These are phyloP conservation scores for Atractiella rhizophila DNA, from an alignment of 768 basidiomycete genomes.

Conservation along the genomic window DNA sequence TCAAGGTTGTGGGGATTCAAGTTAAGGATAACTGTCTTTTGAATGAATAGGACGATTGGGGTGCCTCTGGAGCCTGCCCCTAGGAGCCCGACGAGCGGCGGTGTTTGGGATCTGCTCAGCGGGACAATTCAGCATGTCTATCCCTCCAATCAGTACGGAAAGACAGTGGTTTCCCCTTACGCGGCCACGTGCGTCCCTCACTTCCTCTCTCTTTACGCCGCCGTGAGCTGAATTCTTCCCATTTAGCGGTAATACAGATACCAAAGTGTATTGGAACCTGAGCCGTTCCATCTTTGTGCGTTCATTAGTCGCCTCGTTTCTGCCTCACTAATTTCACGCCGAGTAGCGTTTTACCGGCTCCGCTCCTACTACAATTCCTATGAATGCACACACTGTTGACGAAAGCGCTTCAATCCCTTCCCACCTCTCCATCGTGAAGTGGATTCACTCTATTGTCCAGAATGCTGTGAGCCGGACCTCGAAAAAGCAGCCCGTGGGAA, in stretches of 20 bases:
- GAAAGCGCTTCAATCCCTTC: neutral
- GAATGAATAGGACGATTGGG: no score
- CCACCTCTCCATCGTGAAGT: neutral
- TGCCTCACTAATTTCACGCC: neutral
- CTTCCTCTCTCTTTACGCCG: no score
- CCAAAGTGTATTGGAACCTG: neutral
- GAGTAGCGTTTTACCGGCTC: neutral
- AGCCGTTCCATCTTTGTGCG: neutral
- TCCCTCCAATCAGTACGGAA: neutral
- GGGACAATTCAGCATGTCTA: neutral
- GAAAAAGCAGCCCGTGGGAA: no score
- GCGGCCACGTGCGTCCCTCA: neutral
- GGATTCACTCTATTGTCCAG: conserved; percentile 1
- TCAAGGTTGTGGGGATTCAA: neutral
- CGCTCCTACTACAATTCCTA: neutral
- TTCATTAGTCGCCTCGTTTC: neutral
- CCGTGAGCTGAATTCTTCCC: no score
- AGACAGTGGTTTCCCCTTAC: neutral
- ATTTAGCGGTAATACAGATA: conserved; percentile 1
- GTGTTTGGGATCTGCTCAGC: conserved; percentile 1
- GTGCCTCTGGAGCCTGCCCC: conserved; percentile 1
- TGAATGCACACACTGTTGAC: neutral
- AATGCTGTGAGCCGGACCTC: conserved; percentile 1
- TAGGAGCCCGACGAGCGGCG: neutral
- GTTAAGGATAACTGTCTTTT: no score